Evolutionary conservation across 768 basidiomycete genomes (phyloP).

Genomic region (Amanita pallidorosea): DNA sequence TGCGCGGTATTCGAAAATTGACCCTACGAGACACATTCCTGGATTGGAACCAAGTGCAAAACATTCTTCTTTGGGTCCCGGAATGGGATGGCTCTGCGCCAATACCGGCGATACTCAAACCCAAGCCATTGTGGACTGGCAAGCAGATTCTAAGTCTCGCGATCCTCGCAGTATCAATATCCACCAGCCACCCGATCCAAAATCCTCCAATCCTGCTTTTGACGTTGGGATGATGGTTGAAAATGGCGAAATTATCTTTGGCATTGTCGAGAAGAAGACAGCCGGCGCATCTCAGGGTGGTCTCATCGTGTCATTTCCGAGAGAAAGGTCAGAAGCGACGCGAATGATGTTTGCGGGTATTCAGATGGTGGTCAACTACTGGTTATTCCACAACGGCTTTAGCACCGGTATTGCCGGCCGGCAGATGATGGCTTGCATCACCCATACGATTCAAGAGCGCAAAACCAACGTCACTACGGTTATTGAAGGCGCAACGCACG

Average conservation of each 20-base stretch:
- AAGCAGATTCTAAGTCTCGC: slow-evolving; percentile 91
- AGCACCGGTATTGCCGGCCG: slow-evolving; percentile 95
- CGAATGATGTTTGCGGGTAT: slow-evolving; percentile 85
- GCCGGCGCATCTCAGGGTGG: slow-evolving; percentile 93
- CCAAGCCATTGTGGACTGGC: slow-evolving; percentile 95
- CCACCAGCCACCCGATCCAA: slow-evolving; percentile 67
- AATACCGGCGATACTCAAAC: slow-evolving; percentile 92
- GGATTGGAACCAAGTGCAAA: slow-evolving; percentile 94
- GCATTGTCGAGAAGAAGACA: slow-evolving; percentile 96
- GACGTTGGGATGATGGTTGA: slow-evolving; percentile 96
- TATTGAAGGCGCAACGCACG: too few species aligned
- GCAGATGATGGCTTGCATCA: slow-evolving; percentile 77
- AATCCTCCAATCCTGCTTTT: slow-evolving; percentile 68
- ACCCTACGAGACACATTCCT: slow-evolving; percentile 92
- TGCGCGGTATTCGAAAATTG: slow-evolving; percentile 95
- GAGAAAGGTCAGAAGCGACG: slow-evolving; percentile 94
- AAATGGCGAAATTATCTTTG: slow-evolving; percentile 92
- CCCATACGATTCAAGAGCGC: too few species aligned
- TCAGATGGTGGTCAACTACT: slow-evolving; percentile 95
- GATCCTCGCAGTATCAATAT: slow-evolving; percentile 97
- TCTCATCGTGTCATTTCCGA: slow-evolving; percentile 92
- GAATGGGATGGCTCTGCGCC: slow-evolving; percentile 95
- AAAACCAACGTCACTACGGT: too few species aligned
- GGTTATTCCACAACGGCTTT: slow-evolving; percentile 98
- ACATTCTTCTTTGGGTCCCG: slow-evolving; percentile 95